Base-by-base conservation (phyloP, 768 basidiomycete genomes). In the Phlebiopsis flavidoalba region DNA sequence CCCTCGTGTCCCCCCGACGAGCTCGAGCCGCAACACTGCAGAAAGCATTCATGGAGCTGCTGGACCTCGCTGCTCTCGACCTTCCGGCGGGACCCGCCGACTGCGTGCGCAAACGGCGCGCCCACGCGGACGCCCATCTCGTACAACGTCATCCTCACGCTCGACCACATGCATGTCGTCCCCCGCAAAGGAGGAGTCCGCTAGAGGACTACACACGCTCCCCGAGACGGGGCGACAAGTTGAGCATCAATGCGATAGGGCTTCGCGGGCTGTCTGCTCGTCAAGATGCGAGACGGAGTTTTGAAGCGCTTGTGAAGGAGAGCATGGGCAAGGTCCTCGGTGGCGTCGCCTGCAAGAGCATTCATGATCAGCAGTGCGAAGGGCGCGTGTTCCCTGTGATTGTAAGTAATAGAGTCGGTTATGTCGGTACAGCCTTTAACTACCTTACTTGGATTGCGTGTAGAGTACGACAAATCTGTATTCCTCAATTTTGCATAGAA, bases 181-280 rank as follows among this genome's bases (percentile, higher is more conserved):
- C 95, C 95, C 33, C 85, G 95, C 43, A 78, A n/a, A 78, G 53
- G 73, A 74, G 35, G 92, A 93, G 69, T 73, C 71, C n/a, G n/a
- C n/a, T n/a, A n/a, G n/a, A n/a, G n/a, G n/a, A n/a, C n/a, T n/a
- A n/a, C 80, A 88, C 71, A 71, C 67, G 11, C 72, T 89, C 5
- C 62, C 73, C 57, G 78, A 76, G 53, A 82, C 82, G 2, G n/a
- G 83, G 83, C n/a, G 81, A 84, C 36, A 62, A 72, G 57, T 67
- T 98, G 26, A 83, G 84, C 66, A 79, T 98, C 47, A 97, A 98
- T 72, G 82, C 95, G 49, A 79, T 97, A 52, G 95, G 92, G 14
- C 97, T 89, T 70, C 90, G 93, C 7, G 95, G 95, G 0, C 66
- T 97, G 62, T 82, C 97, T 58, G 93, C 91, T 24, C 26, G 26